Evolutionary conservation across 225 moss, liverwort and hornwort species (phyloP), one percentile per base, ranked within the genome.

Genomic region (Asterella californica): DNA sequence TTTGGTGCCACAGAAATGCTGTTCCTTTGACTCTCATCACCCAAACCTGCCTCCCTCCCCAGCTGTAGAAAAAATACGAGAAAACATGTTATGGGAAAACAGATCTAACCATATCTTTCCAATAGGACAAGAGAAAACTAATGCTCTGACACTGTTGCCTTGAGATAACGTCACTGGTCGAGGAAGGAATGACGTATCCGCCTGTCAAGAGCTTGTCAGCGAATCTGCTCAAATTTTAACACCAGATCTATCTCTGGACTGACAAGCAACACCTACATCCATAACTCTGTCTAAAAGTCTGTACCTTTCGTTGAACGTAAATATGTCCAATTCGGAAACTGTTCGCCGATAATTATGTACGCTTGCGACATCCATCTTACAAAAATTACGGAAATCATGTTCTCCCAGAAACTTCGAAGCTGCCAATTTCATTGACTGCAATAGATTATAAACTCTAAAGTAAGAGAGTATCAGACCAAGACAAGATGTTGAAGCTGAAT

Each of bases 1-100:
- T 90, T 89, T 99, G 97, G 85, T 99, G 97, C 97, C 97, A 99
- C 62, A 99, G 81, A 83, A 99, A 99, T 68, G 97, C 97, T 76
- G 93, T 93, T 42, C 97, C 97, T 89, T 90, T 94, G 10, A 99
- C 88, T 68, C 83, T 88, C 87, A 99, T 90, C 72, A 89, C 87
- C 92, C 92, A 99, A 59, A 99, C 83, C 72, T 87, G 80, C 36
- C 62, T 88, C 32, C 90, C 90, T 10, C 87, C 91, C 90, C 91
- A 91, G 79, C 93, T 96, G 87, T 75, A 80, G 25, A 15, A 38
- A n/a, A 76, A 48, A 29, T 53, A 30, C 19, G 52, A 53, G 32
- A 32, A 74, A 27, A 74, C 17, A 15, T 6, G 50, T n/a, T 6
- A 12, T 32, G 33, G 14, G 10, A 32, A 21, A 52, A 52, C 52